Evolutionary conservation across 345 rosid genomes (phyloP).

Genomic region (Melaleuca alternifolia): DNA sequence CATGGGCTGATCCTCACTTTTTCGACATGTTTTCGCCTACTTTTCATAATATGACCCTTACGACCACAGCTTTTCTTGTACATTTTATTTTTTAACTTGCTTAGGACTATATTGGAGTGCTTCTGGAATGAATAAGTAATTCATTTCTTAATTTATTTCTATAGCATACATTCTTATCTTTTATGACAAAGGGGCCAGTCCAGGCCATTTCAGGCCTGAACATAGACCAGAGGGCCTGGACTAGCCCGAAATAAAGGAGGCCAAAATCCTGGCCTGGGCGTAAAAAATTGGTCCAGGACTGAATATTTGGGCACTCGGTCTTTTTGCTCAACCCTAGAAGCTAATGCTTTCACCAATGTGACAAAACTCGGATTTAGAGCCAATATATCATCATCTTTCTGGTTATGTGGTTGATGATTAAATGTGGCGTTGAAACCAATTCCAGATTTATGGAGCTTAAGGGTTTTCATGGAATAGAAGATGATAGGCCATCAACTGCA

Average conservation of each 20-base stretch:
- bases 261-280: not conserved
- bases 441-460: conserved; percentile 76
- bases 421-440: conserved; percentile 2
- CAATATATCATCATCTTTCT: not conserved
- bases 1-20: not conserved
- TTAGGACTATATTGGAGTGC: not conserved
- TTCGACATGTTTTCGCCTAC: not conserved
- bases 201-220: not conserved
- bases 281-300: not conserved
- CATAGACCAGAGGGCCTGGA: not conserved
- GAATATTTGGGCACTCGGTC: not conserved
- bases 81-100: not conserved
- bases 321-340: not conserved
- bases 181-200: not conserved
- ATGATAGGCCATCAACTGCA: conserved; percentile 47
- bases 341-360: not conserved
- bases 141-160: not conserved
- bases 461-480: conserved; percentile 66
- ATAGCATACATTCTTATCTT: not conserved
- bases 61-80: not conserved
- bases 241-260: not conserved
- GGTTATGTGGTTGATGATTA: not conserved
- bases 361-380: not conserved
- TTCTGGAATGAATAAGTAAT: not conserved
- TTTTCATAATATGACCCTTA: not conserved